Evolutionary conservation across 1,284 basidiomycete species (phyloP).

Genomic region (Puccinia polysora): DNA sequence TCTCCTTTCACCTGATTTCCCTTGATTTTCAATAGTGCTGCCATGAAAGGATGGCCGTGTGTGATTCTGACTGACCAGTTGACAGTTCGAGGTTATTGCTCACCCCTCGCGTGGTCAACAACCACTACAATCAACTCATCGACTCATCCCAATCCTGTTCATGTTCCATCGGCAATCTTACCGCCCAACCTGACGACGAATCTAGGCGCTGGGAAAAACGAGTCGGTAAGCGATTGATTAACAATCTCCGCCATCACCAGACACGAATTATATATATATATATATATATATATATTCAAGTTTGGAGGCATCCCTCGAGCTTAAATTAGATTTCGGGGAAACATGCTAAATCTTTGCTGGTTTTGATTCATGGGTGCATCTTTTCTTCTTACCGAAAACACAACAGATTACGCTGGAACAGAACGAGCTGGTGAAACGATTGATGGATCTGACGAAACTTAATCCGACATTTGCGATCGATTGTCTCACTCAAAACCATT

Average conservation of each 20-base stretch:
- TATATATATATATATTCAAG: too few species aligned
- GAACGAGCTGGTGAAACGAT: slow-evolving; percentile 61
- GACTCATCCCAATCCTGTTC: neutral
- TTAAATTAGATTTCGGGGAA: too few species aligned
- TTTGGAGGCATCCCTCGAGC: too few species aligned
- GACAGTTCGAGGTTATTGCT: slow-evolving; percentile 75
- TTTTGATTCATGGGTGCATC: neutral
- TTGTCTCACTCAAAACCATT: slow-evolving; percentile 72
- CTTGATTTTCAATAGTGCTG: slow-evolving; percentile 61
- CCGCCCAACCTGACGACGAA: neutral
- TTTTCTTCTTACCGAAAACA: too few species aligned
- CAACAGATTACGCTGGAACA: slow-evolving; percentile 62
- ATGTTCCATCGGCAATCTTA: neutral
- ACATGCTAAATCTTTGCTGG: too few species aligned
- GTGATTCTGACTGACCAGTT: slow-evolving; percentile 82
- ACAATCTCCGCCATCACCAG: too few species aligned
- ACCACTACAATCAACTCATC: neutral
- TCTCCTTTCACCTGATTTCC: too few species aligned
- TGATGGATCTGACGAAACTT: slow-evolving; percentile 67
- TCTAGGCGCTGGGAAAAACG: too few species aligned
- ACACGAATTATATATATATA: too few species aligned
- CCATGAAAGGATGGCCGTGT: slow-evolving; percentile 78
- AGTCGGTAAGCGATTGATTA: too few species aligned
- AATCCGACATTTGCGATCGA: slow-evolving; percentile 72
- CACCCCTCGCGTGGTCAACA: slow-evolving; percentile 62